Base-by-base conservation (phyloP, 345 rosid species). In the Noccaea caerulescens region DNA sequence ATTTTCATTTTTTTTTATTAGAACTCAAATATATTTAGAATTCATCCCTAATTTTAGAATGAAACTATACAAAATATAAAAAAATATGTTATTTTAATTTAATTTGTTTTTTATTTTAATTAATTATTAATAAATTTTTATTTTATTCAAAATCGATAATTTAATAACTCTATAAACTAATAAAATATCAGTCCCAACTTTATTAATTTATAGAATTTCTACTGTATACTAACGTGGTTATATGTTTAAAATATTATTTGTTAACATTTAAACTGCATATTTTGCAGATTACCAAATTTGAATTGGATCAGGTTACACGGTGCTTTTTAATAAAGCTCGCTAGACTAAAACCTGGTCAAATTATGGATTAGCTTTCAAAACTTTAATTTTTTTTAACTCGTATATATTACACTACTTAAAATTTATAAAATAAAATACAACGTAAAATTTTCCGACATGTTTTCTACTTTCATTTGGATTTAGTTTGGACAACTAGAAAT, bases 291-390 rank as follows among this genome's bases (percentile, higher is more conserved):
- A 25, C 50, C 57, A 54, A 7, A 14, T 13, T 16, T 46, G 50
- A 64, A 8, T 54, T 53, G 16, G 69, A 63, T 44, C 1, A 53
- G 43, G 49, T 52, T 71, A 34, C 2, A 20, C 1, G 47, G 34
- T 20, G 12, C 42, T 45, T 44, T 13, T 25, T 10, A 10, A 54
- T 42, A 36, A 56, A 44, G 49, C 63, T 18, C 2, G 36, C 38
- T 53, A 62, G 4, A 53, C 60, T 58, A 59, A 52, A 34, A 37
- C 7, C 3, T 33, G 55, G 32, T 72, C 69, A 23, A 54, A 7
- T n/a, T 53, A 62, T 43, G 45, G 45, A 59, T 70, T 61, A 50
- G 16, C 37, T 38, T 70, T 50, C 51, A 38, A 13, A 14, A 33
- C 38, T 36, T 20, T 6, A 30, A 7, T 4, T 54, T 46, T 46